phyloP scores from a whole-genome alignment of 1,284 basidiomycete genomes.

The Puccinia polysora region DNA sequence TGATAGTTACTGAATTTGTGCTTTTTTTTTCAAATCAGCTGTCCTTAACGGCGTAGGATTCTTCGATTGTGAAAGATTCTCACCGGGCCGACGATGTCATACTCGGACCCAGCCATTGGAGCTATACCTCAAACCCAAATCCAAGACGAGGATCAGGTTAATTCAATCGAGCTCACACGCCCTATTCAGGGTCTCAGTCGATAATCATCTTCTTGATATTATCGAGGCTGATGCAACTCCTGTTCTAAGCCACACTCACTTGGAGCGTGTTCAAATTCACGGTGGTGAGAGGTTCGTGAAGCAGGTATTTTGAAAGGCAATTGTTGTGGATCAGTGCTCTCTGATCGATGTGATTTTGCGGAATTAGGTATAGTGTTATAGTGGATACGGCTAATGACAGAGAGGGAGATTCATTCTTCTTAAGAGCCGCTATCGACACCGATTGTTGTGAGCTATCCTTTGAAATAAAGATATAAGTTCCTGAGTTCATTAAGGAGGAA shows the following conservation, averaged over 20 bases:
- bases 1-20: too few species aligned
- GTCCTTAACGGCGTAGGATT: slow-evolving; percentile 14
- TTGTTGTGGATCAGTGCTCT: neutral
- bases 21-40: neutral
- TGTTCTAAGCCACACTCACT: neutral
- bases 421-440: too few species aligned
- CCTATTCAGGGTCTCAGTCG: slow-evolving; percentile 12
- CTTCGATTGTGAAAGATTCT: neutral
- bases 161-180: neutral
- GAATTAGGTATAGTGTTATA: neutral
- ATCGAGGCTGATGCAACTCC: slow-evolving; percentile 18
- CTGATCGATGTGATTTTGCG: too few species aligned
- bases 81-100: neutral
- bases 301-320: neutral
- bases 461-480: too few species aligned
- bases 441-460: slow-evolving; percentile 1
- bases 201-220: slow-evolving; percentile 2
- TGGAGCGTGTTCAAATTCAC: slow-evolving; percentile 6
- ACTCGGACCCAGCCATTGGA: neutral
- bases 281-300: neutral
- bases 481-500: too few species aligned
- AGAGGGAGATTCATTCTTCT: neutral
- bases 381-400: neutral
- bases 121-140: neutral
- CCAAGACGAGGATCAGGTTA: neutral